Percentiles rank a stretch among this genome's conserved stretches.
These are phyloP conservation scores for Coemansia asiatica DNA, from an alignment of 192 early-diverging fungal species.

Conservation along the genomic window DNA sequence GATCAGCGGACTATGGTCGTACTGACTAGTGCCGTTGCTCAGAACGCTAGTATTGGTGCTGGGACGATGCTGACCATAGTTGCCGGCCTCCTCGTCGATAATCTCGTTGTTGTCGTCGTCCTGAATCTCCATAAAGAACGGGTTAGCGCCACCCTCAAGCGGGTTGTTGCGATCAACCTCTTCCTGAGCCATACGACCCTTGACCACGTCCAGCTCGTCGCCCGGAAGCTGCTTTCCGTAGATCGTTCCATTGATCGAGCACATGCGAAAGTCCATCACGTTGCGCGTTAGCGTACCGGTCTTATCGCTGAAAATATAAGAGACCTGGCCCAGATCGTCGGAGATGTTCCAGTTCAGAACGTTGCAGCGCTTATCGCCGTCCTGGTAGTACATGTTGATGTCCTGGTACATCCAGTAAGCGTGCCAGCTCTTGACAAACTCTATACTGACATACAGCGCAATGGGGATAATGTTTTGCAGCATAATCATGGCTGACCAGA, in stretches of 20 bases:
- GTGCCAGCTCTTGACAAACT: conserved; percentile 82
- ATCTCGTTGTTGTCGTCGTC: conserved; percentile 39
- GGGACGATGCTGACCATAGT: conserved; percentile 14
- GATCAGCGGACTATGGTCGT: conserved; percentile 51
- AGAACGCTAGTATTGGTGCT: conserved; percentile 39
- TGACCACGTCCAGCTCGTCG: conserved; percentile 66
- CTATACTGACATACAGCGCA: conserved; percentile 90
- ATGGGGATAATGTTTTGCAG: conserved; percentile 98
- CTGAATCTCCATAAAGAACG: conserved; percentile 45
- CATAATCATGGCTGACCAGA: conserved; percentile 80
- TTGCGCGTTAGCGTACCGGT: conserved; percentile 96
- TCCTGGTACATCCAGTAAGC: conserved; percentile 92
- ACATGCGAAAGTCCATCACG: conserved; percentile 94
- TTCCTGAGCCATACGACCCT: conserved; percentile 54
- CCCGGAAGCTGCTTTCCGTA: conserved; percentile 79
- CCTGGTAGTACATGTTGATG: conserved; percentile 76
- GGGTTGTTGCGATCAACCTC: conserved; percentile 58
- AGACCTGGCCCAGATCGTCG: conserved; percentile 94
- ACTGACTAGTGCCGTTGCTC: conserved; percentile 41
- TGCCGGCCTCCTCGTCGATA: conserved; percentile 12
- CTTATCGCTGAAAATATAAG: conserved; percentile 96
- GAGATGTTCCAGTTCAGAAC: conserved; percentile 82
- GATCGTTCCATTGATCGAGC: conserved; percentile 78
- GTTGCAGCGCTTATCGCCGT: conserved; percentile 37
- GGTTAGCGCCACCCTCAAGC: conserved; percentile 44